Evolutionary conservation across 257 asterid species (phyloP).

Genomic region (Solanum sejunctum): DNA sequence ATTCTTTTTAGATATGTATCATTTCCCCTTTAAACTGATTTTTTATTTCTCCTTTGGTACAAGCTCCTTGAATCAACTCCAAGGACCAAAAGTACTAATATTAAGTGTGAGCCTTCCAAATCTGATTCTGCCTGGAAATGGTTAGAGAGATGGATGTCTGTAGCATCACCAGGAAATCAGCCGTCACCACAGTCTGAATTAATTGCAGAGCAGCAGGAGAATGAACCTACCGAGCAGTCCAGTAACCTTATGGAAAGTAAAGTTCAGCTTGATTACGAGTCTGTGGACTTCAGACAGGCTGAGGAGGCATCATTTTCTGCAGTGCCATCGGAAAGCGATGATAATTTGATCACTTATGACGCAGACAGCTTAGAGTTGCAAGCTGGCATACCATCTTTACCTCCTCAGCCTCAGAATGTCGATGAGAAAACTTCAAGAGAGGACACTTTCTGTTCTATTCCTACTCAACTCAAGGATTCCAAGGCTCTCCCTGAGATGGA

Average conservation of each 20-base stretch:
- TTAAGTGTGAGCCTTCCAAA: constrained; percentile 83
- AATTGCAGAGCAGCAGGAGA: constrained; percentile 5
- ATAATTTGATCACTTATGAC: constrained; percentile 16
- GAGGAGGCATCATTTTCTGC: constrained; percentile 1
- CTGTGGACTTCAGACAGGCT: not conserved
- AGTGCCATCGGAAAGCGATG: constrained; percentile 17
- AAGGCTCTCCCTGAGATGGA: constrained; percentile 18
- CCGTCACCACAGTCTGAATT: constrained; percentile 8
- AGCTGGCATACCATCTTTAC: not conserved
- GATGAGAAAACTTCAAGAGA: constrained; percentile 13
- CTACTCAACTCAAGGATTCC: constrained; percentile 14
- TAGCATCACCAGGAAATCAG: constrained; percentile 36
- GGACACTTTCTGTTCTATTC: constrained; percentile 20
- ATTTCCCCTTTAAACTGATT: not conserved
- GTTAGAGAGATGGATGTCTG: constrained; percentile 94
- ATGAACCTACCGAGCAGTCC: not conserved
- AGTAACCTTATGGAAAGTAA: constrained; percentile 6
- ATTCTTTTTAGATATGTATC: not conserved
- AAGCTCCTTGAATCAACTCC: constrained; percentile 80
- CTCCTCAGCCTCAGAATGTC: constrained; percentile 8
- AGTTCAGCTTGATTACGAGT: not conserved
- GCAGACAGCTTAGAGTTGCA: constrained; percentile 14
- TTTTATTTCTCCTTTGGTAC: constrained; percentile 7
- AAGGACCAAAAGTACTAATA: constrained; percentile 40
- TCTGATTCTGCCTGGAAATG: constrained; percentile 90